Base-by-base conservation (phyloP, 2,329 filamentous ascomycete genomes). In the Knoxdaviesia capensis region DNA sequence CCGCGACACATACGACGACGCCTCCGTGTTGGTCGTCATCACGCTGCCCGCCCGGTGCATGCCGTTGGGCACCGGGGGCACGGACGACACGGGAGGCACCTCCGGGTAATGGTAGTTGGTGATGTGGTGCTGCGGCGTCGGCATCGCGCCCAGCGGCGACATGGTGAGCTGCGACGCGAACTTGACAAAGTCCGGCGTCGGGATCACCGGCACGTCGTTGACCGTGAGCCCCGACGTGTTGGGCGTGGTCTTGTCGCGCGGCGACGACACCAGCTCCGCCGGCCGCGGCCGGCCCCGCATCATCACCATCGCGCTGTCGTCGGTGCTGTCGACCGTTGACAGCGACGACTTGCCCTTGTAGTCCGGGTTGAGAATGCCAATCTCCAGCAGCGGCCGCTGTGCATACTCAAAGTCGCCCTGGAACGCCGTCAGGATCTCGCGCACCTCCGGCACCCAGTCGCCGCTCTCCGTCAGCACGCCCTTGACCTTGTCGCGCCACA, bases 401-500 rank as follows among this genome's bases (percentile, higher is more conserved):
- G 81, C 73, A 51, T 80, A 78, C 29, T 72, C 75, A 56, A 81
- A 90, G 52, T 94, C 87, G 10, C 73, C 72, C 41, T 77, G 70
- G 66, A 93, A 96, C 7, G 78, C 73, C 35, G 73, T 71, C 45
- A 87, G 66, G 42, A 96, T 82, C 38, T 88, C 77, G 36, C 73
- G 61, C 11, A 86, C 57, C 41, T 83, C 77, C 9, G 77, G 74
- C 6, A 77, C 70, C 40, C 79, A 64, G 20, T 53, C 49, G 8
- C 66, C 61, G 39, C 66, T 65, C 42, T 80, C 74, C 33, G 77
- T 75, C 5, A 94, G 66, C 2, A 90, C 73, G 6, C 72, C 69
- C 48, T 74, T 76, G 47, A 94, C 71, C 62, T 92, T 94, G 50
- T 82, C 79, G 51, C 81, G 79, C 75, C 86, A 87, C 35, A 84